Base-by-base conservation (phyloP, 306 rosid species). In the Mimosa bimucronata region DNA sequence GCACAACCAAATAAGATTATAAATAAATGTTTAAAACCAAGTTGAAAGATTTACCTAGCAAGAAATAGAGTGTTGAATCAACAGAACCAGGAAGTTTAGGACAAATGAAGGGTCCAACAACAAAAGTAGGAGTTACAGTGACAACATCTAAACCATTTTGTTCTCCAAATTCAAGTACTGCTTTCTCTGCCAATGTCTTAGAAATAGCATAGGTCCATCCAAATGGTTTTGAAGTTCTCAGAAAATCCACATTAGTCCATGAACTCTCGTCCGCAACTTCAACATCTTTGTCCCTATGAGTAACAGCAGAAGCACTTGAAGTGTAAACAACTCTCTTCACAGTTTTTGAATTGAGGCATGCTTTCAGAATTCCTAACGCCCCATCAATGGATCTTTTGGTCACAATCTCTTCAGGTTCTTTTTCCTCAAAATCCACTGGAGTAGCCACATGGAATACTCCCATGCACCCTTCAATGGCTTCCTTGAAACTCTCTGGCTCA, bases 301-400 rank as follows among this genome's bases (percentile, higher is more conserved):
- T 0, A 11, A 83, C 82, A 14, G 87, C 69, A 26, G 86, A 10
- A 21, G 57, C 76, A 73, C 82, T 75, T 0, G 88, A 83, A 67
- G 92, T 81, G 83, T 89, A 89, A 14, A 89, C 80, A 34, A 89
- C 83, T 38, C 88, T 81, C 53, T 76, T 87, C 4, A 89, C 85
- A 0, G 87, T 85, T 16, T 86, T 66, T 0, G 87, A 81, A 71
- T 41, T 29, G 2, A 81, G 18, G 65, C 87, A 79, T 7, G 85
- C 84, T 45, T 81, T 77, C 9, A 89, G 62, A 37, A 89, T 83
- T 8, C 86, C 89, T 2, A 85, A 4, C 0, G 89, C 79, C 11
- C 89, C 93, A 53, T 79, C 82, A 37, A 81, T 14, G 48, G 86
- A 45, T 77, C 87, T 40, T 61, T 58, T 66, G 18, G 77, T 87